Evolutionary conservation across 768 basidiomycete genomes (phyloP).

Genomic region (Suillus clintonianus): DNA sequence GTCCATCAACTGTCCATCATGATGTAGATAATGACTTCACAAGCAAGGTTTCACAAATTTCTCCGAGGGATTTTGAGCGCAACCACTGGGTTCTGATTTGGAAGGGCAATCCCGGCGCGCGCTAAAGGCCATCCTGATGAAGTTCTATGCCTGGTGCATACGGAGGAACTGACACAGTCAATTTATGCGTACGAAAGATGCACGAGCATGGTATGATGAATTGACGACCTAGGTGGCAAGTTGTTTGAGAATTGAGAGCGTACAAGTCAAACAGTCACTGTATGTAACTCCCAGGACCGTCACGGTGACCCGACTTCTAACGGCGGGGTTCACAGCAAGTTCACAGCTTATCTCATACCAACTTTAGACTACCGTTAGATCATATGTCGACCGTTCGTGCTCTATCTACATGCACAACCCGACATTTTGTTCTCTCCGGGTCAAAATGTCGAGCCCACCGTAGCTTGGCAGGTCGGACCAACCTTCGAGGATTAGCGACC

Average conservation of each 20-base stretch:
- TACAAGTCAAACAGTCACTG: not conserved
- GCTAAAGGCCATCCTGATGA: not conserved
- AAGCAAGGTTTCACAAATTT: not conserved
- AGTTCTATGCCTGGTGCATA: too few species aligned
- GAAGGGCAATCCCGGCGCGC: not conserved
- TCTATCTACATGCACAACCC: not conserved
- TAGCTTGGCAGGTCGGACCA: slow-evolving; percentile 1
- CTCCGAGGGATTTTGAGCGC: not conserved
- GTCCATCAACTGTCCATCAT: too few species aligned
- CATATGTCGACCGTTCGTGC: not conserved
- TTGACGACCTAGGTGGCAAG: not conserved
- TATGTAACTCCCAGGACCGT: not conserved
- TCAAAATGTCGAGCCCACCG: slow-evolving; percentile 1
- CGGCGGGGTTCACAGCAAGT: not conserved
- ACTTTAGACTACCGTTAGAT: not conserved
- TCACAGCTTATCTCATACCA: slow-evolving; percentile 1
- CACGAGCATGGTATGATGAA: not conserved
- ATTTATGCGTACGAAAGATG: not conserved
- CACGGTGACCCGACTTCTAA: not conserved
- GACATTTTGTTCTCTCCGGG: not conserved
- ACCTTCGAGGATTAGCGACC: not conserved
- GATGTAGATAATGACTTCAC: not conserved
- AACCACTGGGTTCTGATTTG: not conserved
- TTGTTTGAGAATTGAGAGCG: not conserved
- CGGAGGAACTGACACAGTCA: too few species aligned